phyloP scores from a whole-genome alignment of 2,329 filamentous ascomycete genomes.

The Thielaviopsis populi region DNA sequence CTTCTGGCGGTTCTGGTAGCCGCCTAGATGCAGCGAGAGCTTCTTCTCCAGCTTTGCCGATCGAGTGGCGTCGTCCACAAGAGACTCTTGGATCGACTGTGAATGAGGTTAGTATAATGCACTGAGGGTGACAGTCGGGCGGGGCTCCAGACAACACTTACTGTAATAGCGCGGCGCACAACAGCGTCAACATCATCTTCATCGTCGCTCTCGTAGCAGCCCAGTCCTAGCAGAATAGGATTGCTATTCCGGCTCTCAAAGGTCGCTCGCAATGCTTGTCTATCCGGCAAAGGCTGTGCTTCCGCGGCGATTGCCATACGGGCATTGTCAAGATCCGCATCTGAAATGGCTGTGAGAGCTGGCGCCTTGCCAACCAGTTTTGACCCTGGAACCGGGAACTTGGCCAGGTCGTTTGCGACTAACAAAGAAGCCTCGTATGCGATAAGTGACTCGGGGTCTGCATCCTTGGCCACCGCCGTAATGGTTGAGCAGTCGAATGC shows the following conservation, averaged over 20 bases:
- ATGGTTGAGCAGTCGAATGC: slow-evolving; percentile 56
- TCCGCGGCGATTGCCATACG: slow-evolving; percentile 63
- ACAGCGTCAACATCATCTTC: slow-evolving; percentile 49
- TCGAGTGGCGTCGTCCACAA: slow-evolving; percentile 59
- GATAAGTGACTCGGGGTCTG: slow-evolving; percentile 52
- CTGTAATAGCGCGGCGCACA: slow-evolving; percentile 60
- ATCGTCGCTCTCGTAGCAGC: slow-evolving; percentile 64
- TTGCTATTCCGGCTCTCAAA: slow-evolving; percentile 40
- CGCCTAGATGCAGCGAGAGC: slow-evolving; percentile 70
- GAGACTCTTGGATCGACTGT: slow-evolving; percentile 55
- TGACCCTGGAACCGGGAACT: slow-evolving; percentile 54
- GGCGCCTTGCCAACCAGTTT: slow-evolving; percentile 48
- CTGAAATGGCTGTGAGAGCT: slow-evolving; percentile 49
- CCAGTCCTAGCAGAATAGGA: slow-evolving; percentile 59
- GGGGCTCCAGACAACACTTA: slow-evolving; percentile 27
- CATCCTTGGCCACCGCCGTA: slow-evolving; percentile 35
- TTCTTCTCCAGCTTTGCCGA: slow-evolving; percentile 90
- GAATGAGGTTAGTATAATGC: slow-evolving; percentile 9
- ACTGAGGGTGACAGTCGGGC: background rate
- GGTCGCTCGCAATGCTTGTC: slow-evolving; percentile 36
- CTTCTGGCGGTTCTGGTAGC: slow-evolving; percentile 77
- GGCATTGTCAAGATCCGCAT: slow-evolving; percentile 58
- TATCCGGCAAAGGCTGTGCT: slow-evolving; percentile 34
- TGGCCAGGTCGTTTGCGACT: slow-evolving; percentile 66
- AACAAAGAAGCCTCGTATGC: slow-evolving; percentile 64